Evolutionary conservation across 805 yeast species (phyloP).

Genomic region (Saccharomycopsis babjevae): DNA sequence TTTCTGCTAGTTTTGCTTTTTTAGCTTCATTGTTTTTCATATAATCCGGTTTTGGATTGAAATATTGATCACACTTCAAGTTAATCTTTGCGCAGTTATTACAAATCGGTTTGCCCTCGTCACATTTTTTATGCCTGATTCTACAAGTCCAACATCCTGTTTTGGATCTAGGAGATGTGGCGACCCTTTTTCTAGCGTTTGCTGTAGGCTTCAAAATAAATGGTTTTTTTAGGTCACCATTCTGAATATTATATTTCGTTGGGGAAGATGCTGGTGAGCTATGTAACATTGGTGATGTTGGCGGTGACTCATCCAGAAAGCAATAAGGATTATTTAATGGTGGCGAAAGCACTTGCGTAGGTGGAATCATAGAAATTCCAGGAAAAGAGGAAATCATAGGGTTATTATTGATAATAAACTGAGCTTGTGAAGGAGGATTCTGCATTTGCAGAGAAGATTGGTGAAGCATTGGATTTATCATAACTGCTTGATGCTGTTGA

Average conservation of each 20-base stretch:
- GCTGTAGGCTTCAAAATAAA: conserved; percentile 17
- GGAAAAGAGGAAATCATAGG: background rate
- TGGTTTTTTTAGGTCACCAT: background rate
- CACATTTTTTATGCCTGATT: conserved; percentile 56
- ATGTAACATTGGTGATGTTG: background rate
- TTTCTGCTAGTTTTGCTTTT: conserved; percentile 17
- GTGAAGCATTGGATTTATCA: background rate
- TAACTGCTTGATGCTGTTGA: background rate
- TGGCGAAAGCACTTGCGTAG: conserved; percentile 1
- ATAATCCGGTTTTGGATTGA: conserved; percentile 18
- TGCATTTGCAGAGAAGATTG: background rate
- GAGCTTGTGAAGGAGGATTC: background rate
- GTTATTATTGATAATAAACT: background rate
- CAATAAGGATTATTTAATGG: background rate
- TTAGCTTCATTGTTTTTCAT: conserved; percentile 18
- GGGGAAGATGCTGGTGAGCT: conserved; percentile 1
- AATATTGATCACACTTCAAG: conserved; percentile 18
- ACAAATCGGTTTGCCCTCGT: conserved; percentile 36
- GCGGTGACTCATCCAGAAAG: background rate
- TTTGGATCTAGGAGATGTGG: conserved; percentile 29
- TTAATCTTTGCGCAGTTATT: conserved; percentile 28
- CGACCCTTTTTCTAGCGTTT: conserved; percentile 18
- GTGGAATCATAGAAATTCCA: conserved; percentile 3
- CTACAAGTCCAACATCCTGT: conserved; percentile 55
- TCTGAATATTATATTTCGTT: background rate